phyloP scores from a whole-genome alignment of 768 basidiomycete species.

The Termitomyces sp. region DNA sequence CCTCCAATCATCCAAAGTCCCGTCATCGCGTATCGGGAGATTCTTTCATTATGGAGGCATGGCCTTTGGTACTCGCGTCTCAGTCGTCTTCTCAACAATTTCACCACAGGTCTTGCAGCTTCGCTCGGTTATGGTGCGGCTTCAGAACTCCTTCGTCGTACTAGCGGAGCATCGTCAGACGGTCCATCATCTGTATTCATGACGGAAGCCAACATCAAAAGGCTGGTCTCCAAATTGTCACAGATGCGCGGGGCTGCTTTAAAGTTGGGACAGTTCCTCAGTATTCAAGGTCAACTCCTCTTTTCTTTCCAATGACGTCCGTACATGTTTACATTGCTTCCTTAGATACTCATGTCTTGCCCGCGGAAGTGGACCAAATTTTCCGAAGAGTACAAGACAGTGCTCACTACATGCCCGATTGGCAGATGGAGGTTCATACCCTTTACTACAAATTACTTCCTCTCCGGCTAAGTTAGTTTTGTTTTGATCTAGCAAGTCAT shows the following conservation, averaged over 20 bases:
- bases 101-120: slow-evolving; percentile 72
- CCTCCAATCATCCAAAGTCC: slow-evolving; percentile 81
- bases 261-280: slow-evolving; percentile 96
- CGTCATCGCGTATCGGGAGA: slow-evolving; percentile 83
- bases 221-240: slow-evolving; percentile 88
- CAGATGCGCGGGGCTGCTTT: slow-evolving; percentile 96
- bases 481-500: slow-evolving; percentile 56
- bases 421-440: slow-evolving; percentile 84
- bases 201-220: slow-evolving; percentile 86
- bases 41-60: slow-evolving; percentile 92
- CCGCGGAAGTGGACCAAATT: slow-evolving; percentile 83
- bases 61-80: neutral
- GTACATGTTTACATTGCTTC: neutral
- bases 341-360: slow-evolving; percentile 85
- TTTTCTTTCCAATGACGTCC: neutral
- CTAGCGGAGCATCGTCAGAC: slow-evolving; percentile 34
- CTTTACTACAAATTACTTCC: neutral
- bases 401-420: slow-evolving; percentile 98
- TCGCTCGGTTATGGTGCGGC: slow-evolving; percentile 89
- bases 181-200: slow-evolving; percentile 60
- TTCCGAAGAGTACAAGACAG: slow-evolving; percentile 90
- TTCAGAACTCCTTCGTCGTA: slow-evolving; percentile 75
- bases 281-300: slow-evolving; percentile 70
- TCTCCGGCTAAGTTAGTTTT: neutral
- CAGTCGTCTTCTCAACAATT: neutral